These are phyloP conservation scores for Entrophospora sp. DNA, from an alignment of 192 early-diverging fungal genomes.

Conservation along the genomic window DNA sequence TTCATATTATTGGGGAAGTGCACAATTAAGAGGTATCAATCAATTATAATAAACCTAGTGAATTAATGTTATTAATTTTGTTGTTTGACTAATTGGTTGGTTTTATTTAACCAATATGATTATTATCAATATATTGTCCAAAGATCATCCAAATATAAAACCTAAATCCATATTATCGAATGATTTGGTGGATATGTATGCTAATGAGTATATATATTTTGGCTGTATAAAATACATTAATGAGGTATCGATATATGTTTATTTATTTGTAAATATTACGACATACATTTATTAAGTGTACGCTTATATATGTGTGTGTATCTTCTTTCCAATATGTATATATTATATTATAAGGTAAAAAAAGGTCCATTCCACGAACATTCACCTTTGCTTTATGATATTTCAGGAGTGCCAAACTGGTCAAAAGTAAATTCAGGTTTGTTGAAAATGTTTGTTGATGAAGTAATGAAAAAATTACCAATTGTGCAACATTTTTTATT, in stretches of 20 bases:
- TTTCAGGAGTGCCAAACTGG: constrained; percentile 82
- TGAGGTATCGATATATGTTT: constrained; percentile 32
- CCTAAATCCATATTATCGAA: constrained; percentile 64
- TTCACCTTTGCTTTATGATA: constrained; percentile 91
- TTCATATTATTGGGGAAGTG: constrained; percentile 87
- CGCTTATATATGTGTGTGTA: not conserved
- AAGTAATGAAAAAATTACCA: constrained; percentile 86
- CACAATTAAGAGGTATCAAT: constrained; percentile 64
- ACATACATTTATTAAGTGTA: not conserved
- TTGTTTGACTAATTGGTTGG: not conserved
- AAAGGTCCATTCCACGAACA: constrained; percentile 66
- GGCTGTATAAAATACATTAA: constrained; percentile 75
- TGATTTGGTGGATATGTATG: constrained; percentile 49
- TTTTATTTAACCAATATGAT: no score
- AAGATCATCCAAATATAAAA: constrained; percentile 55
- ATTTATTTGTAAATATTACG: not conserved
- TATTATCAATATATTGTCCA: not conserved
- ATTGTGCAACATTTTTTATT: constrained; percentile 97
- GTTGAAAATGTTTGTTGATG: constrained; percentile 89
- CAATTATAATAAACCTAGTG: not conserved
- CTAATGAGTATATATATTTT: constrained; percentile 79
- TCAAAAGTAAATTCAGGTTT: constrained; percentile 85
- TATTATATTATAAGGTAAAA: constrained; percentile 34
- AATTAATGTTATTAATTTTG: not conserved
- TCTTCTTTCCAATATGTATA: not conserved